phyloP scores from a whole-genome alignment of 257 asterid species.

The Cinchona pubescens region DNA sequence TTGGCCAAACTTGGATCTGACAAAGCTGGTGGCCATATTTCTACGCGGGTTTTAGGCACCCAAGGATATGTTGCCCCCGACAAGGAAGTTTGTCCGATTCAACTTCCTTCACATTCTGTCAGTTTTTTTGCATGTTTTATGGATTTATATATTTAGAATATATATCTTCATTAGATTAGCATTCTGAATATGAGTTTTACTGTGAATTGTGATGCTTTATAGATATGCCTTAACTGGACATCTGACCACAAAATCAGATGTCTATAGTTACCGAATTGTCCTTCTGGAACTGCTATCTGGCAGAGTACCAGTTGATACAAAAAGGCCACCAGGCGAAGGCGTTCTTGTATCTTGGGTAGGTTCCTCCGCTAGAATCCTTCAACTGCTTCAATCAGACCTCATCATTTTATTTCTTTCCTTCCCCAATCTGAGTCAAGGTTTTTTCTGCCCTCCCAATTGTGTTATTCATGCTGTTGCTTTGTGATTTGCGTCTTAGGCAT shows the following conservation, averaged over 20 bases:
- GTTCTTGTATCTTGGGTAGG: conserved; percentile 92
- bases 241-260: conserved; percentile 89
- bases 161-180: neutral
- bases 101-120: neutral
- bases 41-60: conserved; percentile 90
- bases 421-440: neutral
- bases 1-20: conserved; percentile 86
- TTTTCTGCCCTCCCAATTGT: neutral
- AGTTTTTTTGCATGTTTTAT: neutral
- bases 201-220: conserved; percentile 5
- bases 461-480: neutral
- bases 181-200: neutral
- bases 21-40: conserved; percentile 87
- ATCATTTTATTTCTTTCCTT: neutral
- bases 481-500: conserved; percentile 43
- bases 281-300: conserved; percentile 85
- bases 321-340: conserved; percentile 79
- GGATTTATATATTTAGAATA: neutral
- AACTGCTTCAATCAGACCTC: neutral
- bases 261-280: conserved; percentile 90
- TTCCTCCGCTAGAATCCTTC: conserved; percentile 10
- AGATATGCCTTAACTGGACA: conserved; percentile 93
- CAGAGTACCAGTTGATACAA: conserved; percentile 92
- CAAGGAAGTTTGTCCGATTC: conserved; percentile 31
- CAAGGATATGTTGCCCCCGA: conserved; percentile 98